Conservation (phyloP, 2,329 filamentous ascomycete species). For the Ceratocystiopsis minuta region DNA sequence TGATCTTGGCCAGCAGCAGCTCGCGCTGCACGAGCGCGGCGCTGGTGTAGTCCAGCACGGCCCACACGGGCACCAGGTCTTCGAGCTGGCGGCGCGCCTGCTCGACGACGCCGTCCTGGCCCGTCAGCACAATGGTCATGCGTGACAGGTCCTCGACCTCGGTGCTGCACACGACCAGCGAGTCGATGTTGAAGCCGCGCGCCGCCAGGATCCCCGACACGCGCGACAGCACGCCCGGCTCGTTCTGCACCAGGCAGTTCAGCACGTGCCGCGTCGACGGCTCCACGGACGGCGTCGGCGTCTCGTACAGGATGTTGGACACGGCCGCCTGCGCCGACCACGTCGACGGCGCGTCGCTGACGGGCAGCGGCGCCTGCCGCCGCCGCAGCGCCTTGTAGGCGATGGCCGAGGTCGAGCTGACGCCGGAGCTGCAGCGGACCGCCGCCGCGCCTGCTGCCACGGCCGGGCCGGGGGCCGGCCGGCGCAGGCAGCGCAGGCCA, state of each 20-base stretch:
- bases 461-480: slow-evolving; percentile 12
- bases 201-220: slow-evolving; percentile 93
- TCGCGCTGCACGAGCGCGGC: slow-evolving; percentile 91
- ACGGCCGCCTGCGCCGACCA: slow-evolving; percentile 91
- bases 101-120: slow-evolving; percentile 93
- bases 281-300: slow-evolving; percentile 61
- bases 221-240: slow-evolving; percentile 89
- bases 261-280: slow-evolving; percentile 90
- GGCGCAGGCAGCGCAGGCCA: slow-evolving; percentile 1
- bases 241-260: slow-evolving; percentile 97
- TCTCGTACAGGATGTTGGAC: slow-evolving; percentile 97
- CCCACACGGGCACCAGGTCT: slow-evolving; percentile 95
- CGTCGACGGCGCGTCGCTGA: slow-evolving; percentile 53
- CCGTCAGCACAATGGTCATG: slow-evolving; percentile 96
- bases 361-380: slow-evolving; percentile 69
- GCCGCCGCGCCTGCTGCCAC: slow-evolving; percentile 11
- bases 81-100: slow-evolving; percentile 90
- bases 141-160: slow-evolving; percentile 92
- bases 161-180: slow-evolving; percentile 90
- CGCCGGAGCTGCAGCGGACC: slow-evolving; percentile 23
- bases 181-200: slow-evolving; percentile 97
- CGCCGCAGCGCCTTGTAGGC: slow-evolving; percentile 95
- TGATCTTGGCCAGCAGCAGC: slow-evolving; percentile 86
- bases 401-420: slow-evolving; percentile 72
- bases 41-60: slow-evolving; percentile 87